Evolutionary conservation across 805 yeast species (phyloP).

Genomic region (Candida adriatica): DNA sequence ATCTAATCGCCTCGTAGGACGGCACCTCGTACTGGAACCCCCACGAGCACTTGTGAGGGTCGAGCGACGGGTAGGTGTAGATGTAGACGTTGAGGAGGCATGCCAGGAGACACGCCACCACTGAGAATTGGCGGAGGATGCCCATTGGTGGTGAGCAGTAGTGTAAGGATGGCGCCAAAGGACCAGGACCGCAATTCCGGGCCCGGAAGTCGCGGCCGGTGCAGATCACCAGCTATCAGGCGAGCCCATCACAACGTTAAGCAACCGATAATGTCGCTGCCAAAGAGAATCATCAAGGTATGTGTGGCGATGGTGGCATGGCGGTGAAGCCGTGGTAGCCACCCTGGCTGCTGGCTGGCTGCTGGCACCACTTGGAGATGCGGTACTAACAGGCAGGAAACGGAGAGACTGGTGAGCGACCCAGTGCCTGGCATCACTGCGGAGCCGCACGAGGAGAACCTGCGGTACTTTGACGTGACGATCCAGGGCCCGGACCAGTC

Average conservation of each 20-base stretch:
- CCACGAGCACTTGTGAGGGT: slow-evolving; percentile 58
- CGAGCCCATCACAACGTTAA: too few species aligned
- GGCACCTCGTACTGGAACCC: slow-evolving; percentile 17
- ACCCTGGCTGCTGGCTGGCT: too few species aligned
- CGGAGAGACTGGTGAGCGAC: slow-evolving; percentile 84
- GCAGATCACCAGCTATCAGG: neutral
- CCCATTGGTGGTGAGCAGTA: slow-evolving; percentile 7
- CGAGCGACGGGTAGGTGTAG: slow-evolving; percentile 68
- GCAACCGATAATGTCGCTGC: slow-evolving; percentile 44
- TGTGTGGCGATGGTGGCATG: slow-evolving; percentile 18
- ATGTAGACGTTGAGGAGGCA: slow-evolving; percentile 52
- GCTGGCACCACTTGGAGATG: slow-evolving; percentile 1
- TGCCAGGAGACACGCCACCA: slow-evolving; percentile 28
- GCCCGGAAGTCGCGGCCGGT: neutral
- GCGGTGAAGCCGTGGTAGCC: neutral
- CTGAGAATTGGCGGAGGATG: slow-evolving; percentile 19
- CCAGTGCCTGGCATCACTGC: slow-evolving; percentile 97
- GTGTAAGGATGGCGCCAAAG: neutral
- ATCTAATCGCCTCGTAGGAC: slow-evolving; percentile 8
- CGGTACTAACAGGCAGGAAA: slow-evolving; percentile 63
- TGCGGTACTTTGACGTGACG: slow-evolving; percentile 87
- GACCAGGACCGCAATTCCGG: neutral
- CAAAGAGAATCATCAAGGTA: slow-evolving; percentile 88
- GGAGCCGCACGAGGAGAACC: slow-evolving; percentile 86
- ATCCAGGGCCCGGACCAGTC: slow-evolving; percentile 88